A percentile compares a stretch with the other conserved stretches of the same genome.
phyloP scores from a whole-genome alignment of 805 yeast species.

The Danielia oregonensis region DNA sequence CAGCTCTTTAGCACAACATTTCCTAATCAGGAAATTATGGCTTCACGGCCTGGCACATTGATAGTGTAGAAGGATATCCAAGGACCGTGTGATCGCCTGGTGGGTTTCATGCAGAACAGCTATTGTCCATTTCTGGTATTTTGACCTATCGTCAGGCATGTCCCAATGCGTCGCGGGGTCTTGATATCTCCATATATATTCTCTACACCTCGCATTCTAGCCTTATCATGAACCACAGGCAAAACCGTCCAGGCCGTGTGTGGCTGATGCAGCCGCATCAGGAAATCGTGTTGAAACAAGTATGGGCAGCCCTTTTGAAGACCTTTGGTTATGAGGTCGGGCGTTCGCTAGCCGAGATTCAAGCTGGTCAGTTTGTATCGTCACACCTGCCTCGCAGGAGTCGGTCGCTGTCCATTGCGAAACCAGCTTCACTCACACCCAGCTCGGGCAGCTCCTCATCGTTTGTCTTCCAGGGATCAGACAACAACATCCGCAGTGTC shows the following conservation, averaged over 20 bases:
- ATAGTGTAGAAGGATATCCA: no score
- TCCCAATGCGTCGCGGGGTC: no score
- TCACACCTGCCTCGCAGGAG: background rate
- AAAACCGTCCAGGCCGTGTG: conserved; percentile 4
- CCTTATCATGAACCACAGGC: no score
- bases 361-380: background rate
- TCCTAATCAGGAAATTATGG: no score
- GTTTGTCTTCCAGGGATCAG: conserved; percentile 4
- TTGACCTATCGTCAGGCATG: no score
- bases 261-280: conserved; percentile 9
- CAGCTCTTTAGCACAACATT: no score
- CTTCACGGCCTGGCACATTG: no score
- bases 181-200: no score
- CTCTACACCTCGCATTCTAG: no score
- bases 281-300: conserved; percentile 12
- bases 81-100: no score
- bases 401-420: background rate
- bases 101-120: no score
- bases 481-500: conserved; percentile 5
- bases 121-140: no score
- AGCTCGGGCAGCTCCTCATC: conserved; percentile 3
- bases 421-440: background rate
- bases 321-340: conserved; percentile 10
- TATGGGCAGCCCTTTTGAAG: conserved; percentile 13
- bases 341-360: conserved; percentile 3